phyloP scores from a whole-genome alignment of 306 rosid genomes.

The Cicer yamashitae region DNA sequence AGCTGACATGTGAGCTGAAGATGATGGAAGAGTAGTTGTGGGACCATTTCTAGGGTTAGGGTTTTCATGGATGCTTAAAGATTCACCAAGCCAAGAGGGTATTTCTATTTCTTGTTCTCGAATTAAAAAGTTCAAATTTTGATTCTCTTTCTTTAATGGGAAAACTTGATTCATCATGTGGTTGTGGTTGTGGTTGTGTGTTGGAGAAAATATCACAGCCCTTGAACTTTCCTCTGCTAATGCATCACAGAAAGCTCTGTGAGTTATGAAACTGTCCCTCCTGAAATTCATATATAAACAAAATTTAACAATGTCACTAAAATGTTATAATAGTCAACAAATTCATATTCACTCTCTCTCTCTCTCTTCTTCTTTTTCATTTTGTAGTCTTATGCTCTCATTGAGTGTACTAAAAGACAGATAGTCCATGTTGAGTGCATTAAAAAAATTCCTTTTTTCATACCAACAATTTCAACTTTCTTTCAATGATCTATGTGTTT shows the following conservation, averaged over 20 bases:
- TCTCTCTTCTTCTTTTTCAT: conserved; percentile 8
- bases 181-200: conserved; percentile 20
- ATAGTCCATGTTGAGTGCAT: background rate
- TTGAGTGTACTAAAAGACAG: background rate
- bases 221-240: conserved; percentile 83
- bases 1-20: conserved; percentile 87
- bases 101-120: conserved; percentile 41
- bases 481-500: too few relatives aligned
- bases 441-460: too few relatives aligned
- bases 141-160: conserved; percentile 59
- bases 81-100: conserved; percentile 68
- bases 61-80: conserved; percentile 45
- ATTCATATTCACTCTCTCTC: conserved; percentile 41
- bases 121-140: conserved; percentile 48
- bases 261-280: conserved; percentile 98
- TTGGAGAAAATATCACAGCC: background rate
- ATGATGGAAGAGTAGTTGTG: conserved; percentile 34
- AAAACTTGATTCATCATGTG: conserved; percentile 50
- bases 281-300: conserved; percentile 53
- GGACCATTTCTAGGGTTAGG: conserved; percentile 78
- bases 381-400: background rate
- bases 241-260: conserved; percentile 99
- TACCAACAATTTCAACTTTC: too few relatives aligned
- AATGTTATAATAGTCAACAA: conserved; percentile 41
- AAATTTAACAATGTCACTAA: conserved; percentile 41